Evolutionary conservation across 345 rosid genomes (phyloP), one percentile per base, ranked within the genome.

Genomic region (Hypericum androsaemum): DNA sequence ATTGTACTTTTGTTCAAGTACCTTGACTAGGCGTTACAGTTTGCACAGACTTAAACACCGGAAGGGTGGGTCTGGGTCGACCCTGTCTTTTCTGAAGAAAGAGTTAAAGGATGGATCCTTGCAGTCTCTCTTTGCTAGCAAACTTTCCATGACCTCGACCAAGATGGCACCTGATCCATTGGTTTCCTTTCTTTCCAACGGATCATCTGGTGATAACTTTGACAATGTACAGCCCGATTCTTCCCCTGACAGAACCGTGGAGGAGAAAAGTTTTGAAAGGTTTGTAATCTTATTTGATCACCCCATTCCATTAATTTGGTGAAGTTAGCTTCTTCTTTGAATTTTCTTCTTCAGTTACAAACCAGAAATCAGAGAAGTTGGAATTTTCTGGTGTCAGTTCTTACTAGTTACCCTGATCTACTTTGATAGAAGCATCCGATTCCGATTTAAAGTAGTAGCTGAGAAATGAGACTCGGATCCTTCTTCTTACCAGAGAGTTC

Each of bases 21-120:
- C 89, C 96, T 84, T 87, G 74, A 87, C 80, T 47, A 48, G 39
- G 49, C 51, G 53, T 74, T 77, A 88, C 94, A 65, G 75, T 61
- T 77, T 77, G 62, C 84, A 77, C 53, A 77, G 64, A 54, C 65
- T 80, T 61, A 82, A 72, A 57, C 65, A 65, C 46, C 55, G 62
- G 67, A 82, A 77, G 71, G 69, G 64, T 11, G 74, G 73, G 40
- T 67, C 72, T 14, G 53, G 63, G 66, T 71, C 79, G 59, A 43
- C 66, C 37, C 51, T 67, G 48, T 70, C 71, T 12, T 57, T 61
- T 40, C 41, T 72, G 64, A 80, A 68, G 61, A 71, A 63, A 58
- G 84, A 74, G 60, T 66, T 65, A 28, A 63, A 67, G 10, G 72
- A 77, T 68, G 77, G 51, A 9, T 71, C 77, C 45, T 71, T 71